Evolutionary conservation across 1,284 basidiomycete species (phyloP), one percentile per base, ranked within the genome.

Genomic region (Ceratobasidium sp.): DNA sequence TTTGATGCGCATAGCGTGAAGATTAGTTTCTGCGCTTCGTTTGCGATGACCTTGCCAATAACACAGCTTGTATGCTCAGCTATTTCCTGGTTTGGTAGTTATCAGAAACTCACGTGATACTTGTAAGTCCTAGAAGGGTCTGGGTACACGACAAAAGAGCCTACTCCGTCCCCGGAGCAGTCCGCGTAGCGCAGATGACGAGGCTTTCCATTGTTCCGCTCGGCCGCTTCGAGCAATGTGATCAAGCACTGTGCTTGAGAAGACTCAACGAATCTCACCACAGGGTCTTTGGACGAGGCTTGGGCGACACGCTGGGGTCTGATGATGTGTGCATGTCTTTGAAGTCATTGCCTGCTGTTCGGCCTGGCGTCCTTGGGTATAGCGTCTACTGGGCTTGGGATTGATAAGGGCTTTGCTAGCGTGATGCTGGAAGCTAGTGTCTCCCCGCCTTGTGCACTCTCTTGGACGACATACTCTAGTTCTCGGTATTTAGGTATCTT

Each of bases 281-380:
- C 36, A 69, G 66, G 66, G 54, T 57, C 41, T 57, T 8, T 3
- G 31, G 41, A 27, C 45, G 66, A 69, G 66, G 66, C 66, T 71
- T 54, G 41, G 41, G 15, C 44, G 54, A 41, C 50, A 22, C 24
- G 65, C 64, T 19, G 33, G 9, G 27, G 44, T 48, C 41, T 45
- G n/a, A n/a, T 15, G 31, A 17, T n/a, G 36, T 8, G 14, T 31
- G 44, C n/a, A 33, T 50, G 53, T 6, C 44, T 71, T 71, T 59
- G 54, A 59, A 17, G 14, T 19, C 24, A 36, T 29, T 71, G 33
- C 19, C 15, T 22, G 31, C 41, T 8, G 44, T 45, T 19, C 19
- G n/a, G 6, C 27, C 45, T 47, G 45, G 45, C 19, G 45, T 47
- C 45, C 9, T 47, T 24, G 17, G 48, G 48, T 19, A 29, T 60